Evolutionary conservation across 2,329 filamentous ascomycete species (phyloP), one percentile per base, ranked within the genome.

Genomic region (Aspergillus texensis): DNA sequence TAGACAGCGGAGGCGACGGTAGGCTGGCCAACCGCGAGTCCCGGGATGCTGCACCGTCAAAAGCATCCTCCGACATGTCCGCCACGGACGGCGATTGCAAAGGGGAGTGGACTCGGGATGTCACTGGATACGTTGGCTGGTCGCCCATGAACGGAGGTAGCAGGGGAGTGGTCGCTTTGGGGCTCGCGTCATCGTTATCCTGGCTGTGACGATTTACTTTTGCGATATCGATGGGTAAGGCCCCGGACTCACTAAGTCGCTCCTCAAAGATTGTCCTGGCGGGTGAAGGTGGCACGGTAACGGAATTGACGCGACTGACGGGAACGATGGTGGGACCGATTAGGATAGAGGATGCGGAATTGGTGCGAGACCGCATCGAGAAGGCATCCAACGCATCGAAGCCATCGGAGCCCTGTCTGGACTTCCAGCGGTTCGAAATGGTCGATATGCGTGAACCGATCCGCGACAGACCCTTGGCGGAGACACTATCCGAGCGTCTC

Each of bases 1-100:
- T 87, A 68, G 91, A 95, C 11, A 96, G 81, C 1, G 92, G 88
- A 4, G 93, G 92, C 2, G 91, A 91, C 10, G 89, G 83, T 34
- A 85, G 67, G 70, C 79, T 71, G 72, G 79, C 69, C 65, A 83
- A 75, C 43, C 83, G 81, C 16, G 84, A 80, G 57, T 83, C 83
- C 16, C 53, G 46, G n/a, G 62, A 32, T 24, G 82, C 77, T 19
- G 83, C 83, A 19, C 82, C 81, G 28, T 76, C 78, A 57, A 80
- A 71, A 19, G 82, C 24, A 69, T 75, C 24, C 74, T 78, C 65
- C 41, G 79, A 77, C 45, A 84, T 80, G n/a, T 89, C 88, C 11
- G 89, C 91, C 21, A 95, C 86, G 0, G 88, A 90, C 0, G 93
- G 93, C 0, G 93, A 96, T 77, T 96, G 92, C 30, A 96, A 82